Conservation (phyloP, 768 basidiomycete genomes). For the Fibroporia radiculosa region DNA sequence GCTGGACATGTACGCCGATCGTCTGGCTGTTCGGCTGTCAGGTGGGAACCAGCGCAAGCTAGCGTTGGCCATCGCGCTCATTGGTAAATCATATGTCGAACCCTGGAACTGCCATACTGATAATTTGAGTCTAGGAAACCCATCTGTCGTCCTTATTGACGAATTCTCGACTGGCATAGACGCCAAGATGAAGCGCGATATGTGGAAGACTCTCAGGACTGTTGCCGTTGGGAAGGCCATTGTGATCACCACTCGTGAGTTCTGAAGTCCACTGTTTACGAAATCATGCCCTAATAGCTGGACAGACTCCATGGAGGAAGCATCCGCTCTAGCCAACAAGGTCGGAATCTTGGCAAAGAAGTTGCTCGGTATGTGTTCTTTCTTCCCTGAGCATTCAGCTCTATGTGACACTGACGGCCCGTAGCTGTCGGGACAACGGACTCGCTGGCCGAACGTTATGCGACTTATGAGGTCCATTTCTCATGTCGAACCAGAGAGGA, state of each 20-base stretch:
- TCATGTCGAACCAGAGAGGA: conserved; percentile 59
- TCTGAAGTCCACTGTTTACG: background rate
- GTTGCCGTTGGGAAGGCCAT: conserved; percentile 64
- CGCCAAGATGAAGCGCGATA: conserved; percentile 76
- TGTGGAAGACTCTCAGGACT: conserved; percentile 67
- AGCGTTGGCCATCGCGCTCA: conserved; percentile 67
- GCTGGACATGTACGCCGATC: conserved; percentile 52
- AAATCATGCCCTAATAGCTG: background rate
- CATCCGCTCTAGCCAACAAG: conserved; percentile 65
- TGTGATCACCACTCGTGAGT: conserved; percentile 63
- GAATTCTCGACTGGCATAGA: conserved; percentile 82
- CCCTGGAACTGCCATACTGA: background rate
- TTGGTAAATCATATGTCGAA: conserved; percentile 35
- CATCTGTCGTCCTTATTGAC: conserved; percentile 71
- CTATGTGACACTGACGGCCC: conserved; percentile 4
- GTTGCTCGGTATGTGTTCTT: conserved; percentile 45
- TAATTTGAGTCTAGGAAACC: conserved; percentile 45
- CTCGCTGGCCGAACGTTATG: conserved; percentile 56
- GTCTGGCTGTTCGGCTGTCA: conserved; percentile 66
- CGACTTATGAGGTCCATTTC: conserved; percentile 73
- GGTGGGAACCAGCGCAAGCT: conserved; percentile 79
- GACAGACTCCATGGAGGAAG: conserved; percentile 79
- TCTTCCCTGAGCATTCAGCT: background rate
- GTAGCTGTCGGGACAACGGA: conserved; percentile 62
- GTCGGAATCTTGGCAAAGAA: conserved; percentile 71